phyloP scores from a whole-genome alignment of 495 filamentous ascomycete genomes.

The Parathielavia hyrcaniae region DNA sequence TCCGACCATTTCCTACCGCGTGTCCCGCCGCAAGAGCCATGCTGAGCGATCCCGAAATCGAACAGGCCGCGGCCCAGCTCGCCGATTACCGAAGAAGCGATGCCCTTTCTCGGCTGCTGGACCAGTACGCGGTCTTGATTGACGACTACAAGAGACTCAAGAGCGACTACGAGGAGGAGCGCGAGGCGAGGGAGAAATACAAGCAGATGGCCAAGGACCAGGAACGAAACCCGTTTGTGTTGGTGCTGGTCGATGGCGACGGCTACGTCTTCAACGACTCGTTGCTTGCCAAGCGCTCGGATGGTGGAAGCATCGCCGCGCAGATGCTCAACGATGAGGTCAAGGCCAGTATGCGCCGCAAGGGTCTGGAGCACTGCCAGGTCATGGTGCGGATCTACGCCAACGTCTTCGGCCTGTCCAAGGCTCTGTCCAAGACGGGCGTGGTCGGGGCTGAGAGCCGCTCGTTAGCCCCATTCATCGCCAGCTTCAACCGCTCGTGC shows the following conservation, averaged over 20 bases:
- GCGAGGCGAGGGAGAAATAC: slow-evolving; percentile 48
- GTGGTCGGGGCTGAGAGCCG: slow-evolving; percentile 46
- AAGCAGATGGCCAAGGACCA: slow-evolving; percentile 48
- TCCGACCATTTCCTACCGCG: too few relatives aligned
- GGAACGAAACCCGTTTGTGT: slow-evolving; percentile 54
- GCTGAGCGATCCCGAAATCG: slow-evolving; percentile 18
- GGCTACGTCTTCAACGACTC: slow-evolving; percentile 57
- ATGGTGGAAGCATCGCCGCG: slow-evolving; percentile 55
- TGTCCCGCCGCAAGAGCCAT: not conserved
- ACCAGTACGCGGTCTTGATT: slow-evolving; percentile 40
- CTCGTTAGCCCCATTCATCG: slow-evolving; percentile 49
- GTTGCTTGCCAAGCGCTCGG: slow-evolving; percentile 44
- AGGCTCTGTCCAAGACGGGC: slow-evolving; percentile 41
- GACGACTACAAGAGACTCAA: slow-evolving; percentile 48
- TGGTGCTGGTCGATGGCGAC: slow-evolving; percentile 58
- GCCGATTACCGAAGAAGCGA: slow-evolving; percentile 6
- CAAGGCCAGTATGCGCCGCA: slow-evolving; percentile 42
- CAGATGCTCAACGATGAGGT: slow-evolving; percentile 48
- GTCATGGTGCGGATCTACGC: slow-evolving; percentile 58
- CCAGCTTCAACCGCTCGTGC: slow-evolving; percentile 54
- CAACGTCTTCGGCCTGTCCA: slow-evolving; percentile 38
- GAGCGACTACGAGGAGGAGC: slow-evolving; percentile 54
- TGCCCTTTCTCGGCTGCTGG: slow-evolving; percentile 33
- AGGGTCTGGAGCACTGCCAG: slow-evolving; percentile 46
- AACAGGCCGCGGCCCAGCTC: slow-evolving; percentile 12